A percentile compares a stretch with the other conserved stretches of the same genome.
Conservation (phyloP, 2,329 filamentous ascomycete species). For the Penicillium olsonii region DNA sequence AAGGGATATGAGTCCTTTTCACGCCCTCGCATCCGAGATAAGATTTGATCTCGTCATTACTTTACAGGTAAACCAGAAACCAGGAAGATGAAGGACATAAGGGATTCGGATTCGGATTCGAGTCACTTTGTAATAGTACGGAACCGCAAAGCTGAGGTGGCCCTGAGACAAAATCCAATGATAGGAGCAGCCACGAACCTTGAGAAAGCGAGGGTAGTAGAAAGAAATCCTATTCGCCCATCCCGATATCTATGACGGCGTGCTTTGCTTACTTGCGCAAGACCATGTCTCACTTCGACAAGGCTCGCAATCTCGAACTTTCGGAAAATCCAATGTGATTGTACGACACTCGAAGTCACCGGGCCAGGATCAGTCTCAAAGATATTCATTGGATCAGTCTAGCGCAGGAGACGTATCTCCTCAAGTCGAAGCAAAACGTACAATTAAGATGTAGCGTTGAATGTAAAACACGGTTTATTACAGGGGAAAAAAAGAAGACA, state of each 20-base stretch:
- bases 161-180: background rate
- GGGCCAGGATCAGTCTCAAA: background rate
- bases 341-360: background rate
- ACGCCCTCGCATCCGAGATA: too few species aligned
- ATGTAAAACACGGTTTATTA: background rate
- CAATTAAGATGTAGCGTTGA: constrained; percentile 1
- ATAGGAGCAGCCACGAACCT: background rate
- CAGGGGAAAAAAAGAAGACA: background rate
- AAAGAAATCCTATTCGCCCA: too few species aligned
- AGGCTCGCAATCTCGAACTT: background rate
- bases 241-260: too few species aligned
- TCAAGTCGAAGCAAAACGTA: constrained; percentile 2
- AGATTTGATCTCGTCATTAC: too few species aligned
- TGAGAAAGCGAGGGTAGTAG: too few species aligned
- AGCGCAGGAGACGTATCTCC: constrained; percentile 4
- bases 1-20: too few species aligned
- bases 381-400: constrained; percentile 4
- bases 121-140: too few species aligned
- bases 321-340: background rate
- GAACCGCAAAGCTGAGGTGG: background rate
- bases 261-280: background rate
- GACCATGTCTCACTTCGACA: background rate
- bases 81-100: too few species aligned
- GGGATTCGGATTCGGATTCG: too few species aligned
- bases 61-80: too few species aligned